Evolutionary conservation across 2,329 filamentous ascomycete species (phyloP), one percentile per base, ranked within the genome.

Genomic region (Colletotrichum plurivorum): DNA sequence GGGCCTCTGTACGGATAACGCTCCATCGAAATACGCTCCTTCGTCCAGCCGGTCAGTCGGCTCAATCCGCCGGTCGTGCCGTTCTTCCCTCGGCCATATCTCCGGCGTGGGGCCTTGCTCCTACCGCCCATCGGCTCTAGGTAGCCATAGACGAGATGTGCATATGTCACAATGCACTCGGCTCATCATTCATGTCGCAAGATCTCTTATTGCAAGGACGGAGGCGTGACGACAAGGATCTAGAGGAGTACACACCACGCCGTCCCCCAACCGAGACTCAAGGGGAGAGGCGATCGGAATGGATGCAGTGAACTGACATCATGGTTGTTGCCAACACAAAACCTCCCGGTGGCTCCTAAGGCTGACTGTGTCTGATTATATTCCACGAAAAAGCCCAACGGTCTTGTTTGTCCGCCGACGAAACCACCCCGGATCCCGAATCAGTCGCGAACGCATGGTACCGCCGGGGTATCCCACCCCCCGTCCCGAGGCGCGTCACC

Each of bases 1-100:
- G 64, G 64, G 57, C 49, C 43, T 45, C 31, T 20, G 51, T 63
- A 49, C 36, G 31, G 31, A 36, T 36, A 36, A 36, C 53, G 52
- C 53, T 63, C 45, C 65, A 58, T 63, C 46, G 27, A 60, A 51
- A 10, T 36, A 46, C 45, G 45, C 27, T 56, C 52, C 25, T 20
- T 55, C 43, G 16, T 51, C 49, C 27, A 52, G 64, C 64, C 53
- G 46, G 53, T 45, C 52, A 63, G 31, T 57, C 64, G 64, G 46
- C 45, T 67, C 64, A 49, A 27, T 25, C 52, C 59, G 64, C 59
- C 59, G 53, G 48, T 48, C 27, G 53, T 55, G 41, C 45, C 59
- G 43, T 49, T 48, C 31, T 63, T n/a, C 39, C 58, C 46, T 43
- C 58, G 64, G 64, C 27, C 52, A 51, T 46, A 36, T 57, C 20